phyloP scores from a whole-genome alignment of 345 rosid genomes.

The Raphanus sativus region DNA sequence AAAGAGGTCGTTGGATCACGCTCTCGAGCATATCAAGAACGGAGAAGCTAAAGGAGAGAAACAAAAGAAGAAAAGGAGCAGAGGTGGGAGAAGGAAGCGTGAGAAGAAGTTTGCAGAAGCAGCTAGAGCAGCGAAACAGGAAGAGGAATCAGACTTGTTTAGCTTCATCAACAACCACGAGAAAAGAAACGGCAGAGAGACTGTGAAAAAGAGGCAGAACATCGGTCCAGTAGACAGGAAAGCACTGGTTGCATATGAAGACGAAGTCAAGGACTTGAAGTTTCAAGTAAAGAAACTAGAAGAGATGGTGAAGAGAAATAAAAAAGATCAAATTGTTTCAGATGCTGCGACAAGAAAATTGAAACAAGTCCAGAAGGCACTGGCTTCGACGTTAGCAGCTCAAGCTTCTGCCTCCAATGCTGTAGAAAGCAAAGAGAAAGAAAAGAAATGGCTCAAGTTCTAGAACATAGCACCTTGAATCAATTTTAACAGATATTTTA shows the following conservation, averaged over 20 bases:
- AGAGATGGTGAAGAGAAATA: constrained; percentile 78
- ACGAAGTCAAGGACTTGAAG: constrained; percentile 70
- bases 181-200: constrained; percentile 37
- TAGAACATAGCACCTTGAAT: constrained; percentile 29
- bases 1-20: constrained; percentile 82
- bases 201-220: constrained; percentile 45
- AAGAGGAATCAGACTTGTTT: constrained; percentile 75
- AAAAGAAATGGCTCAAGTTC: constrained; percentile 95
- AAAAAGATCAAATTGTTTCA: constrained; percentile 68
- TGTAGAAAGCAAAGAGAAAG: constrained; percentile 71
- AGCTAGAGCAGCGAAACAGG: constrained; percentile 58
- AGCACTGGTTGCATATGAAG: constrained; percentile 67
- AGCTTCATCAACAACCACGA: constrained; percentile 60
- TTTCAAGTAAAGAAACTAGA: constrained; percentile 60
- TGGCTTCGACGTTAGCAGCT: constrained; percentile 67
- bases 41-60: constrained; percentile 48
- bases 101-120: constrained; percentile 80
- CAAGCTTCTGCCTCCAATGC: constrained; percentile 73
- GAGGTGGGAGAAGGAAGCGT: constrained; percentile 92
- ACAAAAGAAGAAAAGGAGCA: constrained; percentile 56
- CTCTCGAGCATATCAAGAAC: constrained; percentile 48
- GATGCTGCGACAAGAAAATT: constrained; percentile 79
- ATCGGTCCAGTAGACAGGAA: constrained; percentile 61
- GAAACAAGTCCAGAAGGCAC: constrained; percentile 57
- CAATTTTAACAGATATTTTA: neutral